Conservation (phyloP, 2,329 filamentous ascomycete species). For the Hymenoscyphus scutula region DNA sequence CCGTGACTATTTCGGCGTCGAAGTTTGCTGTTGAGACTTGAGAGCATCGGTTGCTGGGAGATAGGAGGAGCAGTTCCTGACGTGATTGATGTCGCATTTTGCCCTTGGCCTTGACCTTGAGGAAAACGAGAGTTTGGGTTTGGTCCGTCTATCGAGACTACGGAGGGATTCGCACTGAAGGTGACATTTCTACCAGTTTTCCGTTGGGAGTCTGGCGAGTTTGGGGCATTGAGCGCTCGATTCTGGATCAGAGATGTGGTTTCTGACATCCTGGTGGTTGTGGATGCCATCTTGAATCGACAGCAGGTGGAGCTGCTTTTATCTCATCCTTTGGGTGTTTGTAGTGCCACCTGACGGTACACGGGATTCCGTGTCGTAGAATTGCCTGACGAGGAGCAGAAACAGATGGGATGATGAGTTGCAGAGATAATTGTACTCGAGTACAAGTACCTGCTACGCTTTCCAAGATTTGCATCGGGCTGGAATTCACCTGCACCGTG, state of each 20-base stretch:
- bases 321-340: not conserved
- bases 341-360: not conserved
- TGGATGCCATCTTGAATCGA: slow-evolving; percentile 26
- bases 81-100: slow-evolving; percentile 29
- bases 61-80: slow-evolving; percentile 35
- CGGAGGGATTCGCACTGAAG: slow-evolving; percentile 69
- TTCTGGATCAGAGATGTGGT: slow-evolving; percentile 26
- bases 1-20: slow-evolving; percentile 83
- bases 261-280: slow-evolving; percentile 25
- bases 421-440: not conserved
- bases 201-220: slow-evolving; percentile 21
- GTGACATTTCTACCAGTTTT: slow-evolving; percentile 59
- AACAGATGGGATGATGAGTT: not conserved
- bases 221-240: slow-evolving; percentile 15
- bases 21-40: slow-evolving; percentile 82
- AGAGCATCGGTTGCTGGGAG: slow-evolving; percentile 60
- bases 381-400: not conserved
- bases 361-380: not conserved
- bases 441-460: not conserved
- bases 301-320: not conserved
- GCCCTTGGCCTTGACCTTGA: slow-evolving; percentile 1
- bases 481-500: too few species aligned
- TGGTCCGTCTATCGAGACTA: slow-evolving; percentile 52
- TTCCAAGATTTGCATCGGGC: not conserved
- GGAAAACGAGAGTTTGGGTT: slow-evolving; percentile 42